These are phyloP conservation scores for Magnusiomyces tetraspermus DNA, from an alignment of 1,139 yeast genomes.

Conservation along the genomic window DNA sequence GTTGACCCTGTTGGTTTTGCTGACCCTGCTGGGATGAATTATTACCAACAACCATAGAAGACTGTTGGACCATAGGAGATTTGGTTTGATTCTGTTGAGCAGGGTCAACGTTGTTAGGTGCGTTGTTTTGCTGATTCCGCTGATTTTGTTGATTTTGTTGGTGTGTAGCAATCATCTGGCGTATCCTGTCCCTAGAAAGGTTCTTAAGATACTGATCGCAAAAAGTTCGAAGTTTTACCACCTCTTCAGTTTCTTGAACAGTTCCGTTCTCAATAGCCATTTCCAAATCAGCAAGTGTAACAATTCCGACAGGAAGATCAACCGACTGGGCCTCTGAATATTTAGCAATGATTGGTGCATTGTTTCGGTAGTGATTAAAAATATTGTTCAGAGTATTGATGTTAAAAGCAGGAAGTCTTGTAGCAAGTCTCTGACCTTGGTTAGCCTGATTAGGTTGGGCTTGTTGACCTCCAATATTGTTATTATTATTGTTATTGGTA, in stretches of 20 bases:
- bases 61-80: not conserved
- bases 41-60: too few species aligned
- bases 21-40: conserved; percentile 3
- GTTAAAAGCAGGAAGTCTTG: not conserved
- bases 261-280: not conserved
- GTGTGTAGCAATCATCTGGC: not conserved
- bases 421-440: not conserved
- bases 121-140: not conserved
- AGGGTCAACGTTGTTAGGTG: not conserved
- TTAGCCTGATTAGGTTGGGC: not conserved
- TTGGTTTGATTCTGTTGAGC: not conserved
- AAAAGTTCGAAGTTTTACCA: not conserved
- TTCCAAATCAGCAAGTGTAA: not conserved
- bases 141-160: conserved; percentile 1
- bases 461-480: not conserved
- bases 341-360: not conserved
- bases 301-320: not conserved
- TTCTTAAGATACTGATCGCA: not conserved
- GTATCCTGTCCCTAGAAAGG: not conserved
- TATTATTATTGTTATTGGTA: not conserved
- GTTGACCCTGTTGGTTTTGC: conserved; percentile 5
- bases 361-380: not conserved
- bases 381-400: not conserved
- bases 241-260: not conserved
- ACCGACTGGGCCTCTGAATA: not conserved